Evolutionary conservation across 805 yeast species (phyloP).

Genomic region (Pichia nanzhaoensis): DNA sequence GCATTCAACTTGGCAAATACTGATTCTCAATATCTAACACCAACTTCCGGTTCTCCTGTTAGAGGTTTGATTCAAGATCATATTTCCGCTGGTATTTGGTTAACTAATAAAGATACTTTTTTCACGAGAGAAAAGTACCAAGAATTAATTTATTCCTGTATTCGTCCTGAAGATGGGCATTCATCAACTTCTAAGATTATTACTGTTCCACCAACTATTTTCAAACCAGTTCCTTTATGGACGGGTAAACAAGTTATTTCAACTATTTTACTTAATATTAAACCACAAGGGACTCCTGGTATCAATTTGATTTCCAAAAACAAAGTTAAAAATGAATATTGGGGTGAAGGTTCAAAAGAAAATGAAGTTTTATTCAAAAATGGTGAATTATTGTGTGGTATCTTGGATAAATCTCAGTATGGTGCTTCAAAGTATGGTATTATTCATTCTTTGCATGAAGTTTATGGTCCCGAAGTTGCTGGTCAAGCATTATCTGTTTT

Average conservation of each 20-base stretch:
- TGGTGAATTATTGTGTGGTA: constrained; percentile 88
- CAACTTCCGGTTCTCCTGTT: constrained; percentile 96
- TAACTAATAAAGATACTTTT: constrained; percentile 86
- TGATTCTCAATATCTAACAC: constrained; percentile 94
- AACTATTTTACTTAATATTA: constrained; percentile 83
- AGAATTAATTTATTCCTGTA: constrained; percentile 86
- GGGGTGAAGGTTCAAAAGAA: constrained; percentile 83
- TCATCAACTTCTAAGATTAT: constrained; percentile 59
- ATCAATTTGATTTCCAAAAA: constrained; percentile 75
- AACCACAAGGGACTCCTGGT: constrained; percentile 86
- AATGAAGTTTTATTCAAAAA: constrained; percentile 78
- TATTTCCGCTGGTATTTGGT: constrained; percentile 98
- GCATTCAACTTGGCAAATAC: constrained; percentile 94
- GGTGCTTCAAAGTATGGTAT: constrained; percentile 97
- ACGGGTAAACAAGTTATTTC: constrained; percentile 96
- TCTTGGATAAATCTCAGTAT: constrained; percentile 94
- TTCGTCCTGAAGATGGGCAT: constrained; percentile 97
- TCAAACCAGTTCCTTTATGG: constrained; percentile 89
- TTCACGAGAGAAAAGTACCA: constrained; percentile 90
- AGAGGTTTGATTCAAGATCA: constrained; percentile 99
- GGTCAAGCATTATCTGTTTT: constrained; percentile 87
- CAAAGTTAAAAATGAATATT: constrained; percentile 88
- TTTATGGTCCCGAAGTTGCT: constrained; percentile 86
- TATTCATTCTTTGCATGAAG: constrained; percentile 93
- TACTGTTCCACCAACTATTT: constrained; percentile 83